Evolutionary conservation across 2,329 filamentous ascomycete genomes (phyloP), one percentile per base, ranked within the genome.

Genomic region (Pseudogymnoascus pannorum): DNA sequence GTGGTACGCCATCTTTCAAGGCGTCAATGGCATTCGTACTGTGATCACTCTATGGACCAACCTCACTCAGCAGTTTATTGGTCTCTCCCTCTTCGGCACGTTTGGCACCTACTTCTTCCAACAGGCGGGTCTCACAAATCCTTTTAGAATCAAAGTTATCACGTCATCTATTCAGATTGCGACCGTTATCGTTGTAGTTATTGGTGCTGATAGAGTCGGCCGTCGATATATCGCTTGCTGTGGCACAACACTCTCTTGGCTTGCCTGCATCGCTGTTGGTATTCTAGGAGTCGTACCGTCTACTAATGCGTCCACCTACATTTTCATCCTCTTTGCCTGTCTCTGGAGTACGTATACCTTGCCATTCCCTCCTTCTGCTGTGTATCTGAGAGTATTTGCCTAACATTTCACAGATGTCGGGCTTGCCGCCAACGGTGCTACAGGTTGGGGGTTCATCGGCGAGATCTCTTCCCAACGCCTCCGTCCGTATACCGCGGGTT

Each of bases 131-230:
- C 74, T 70, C 66, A 70, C 73, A 12, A 70, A 77, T 57, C 75
- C 75, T 0, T 77, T 77, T 66, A 67, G 72, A 58, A 75, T 77
- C 5, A 77, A 75, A 0, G 67, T 77, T 36, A 77, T 78, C 42
- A 66, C 76, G 1, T 73, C 74, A 1, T 75, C 72, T 44, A 73
- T 77, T 0, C 75, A 77, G 44, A 63, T 63, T 20, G 59, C 24
- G n/a, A 64, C 62, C 11, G 58, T 60, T 58, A 61, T 64, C 44
- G 58, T 64, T 26, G 62, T 59, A 3, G 61, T 62, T 35, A 35
- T 62, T 14, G 24, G 38, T 5, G 54, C 36, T 59, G 62, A 64
- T 54, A 33, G 26, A 26, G 8, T 64, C 7, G 62, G 62, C 16
- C 62, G 62, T 14, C 33, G 62, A 54, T 61, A 51, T 22, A 29